Evolutionary conservation across 2,329 filamentous ascomycete species (phyloP), one percentile per base, ranked within the genome.

Genomic region (Colletotrichum shisoi): DNA sequence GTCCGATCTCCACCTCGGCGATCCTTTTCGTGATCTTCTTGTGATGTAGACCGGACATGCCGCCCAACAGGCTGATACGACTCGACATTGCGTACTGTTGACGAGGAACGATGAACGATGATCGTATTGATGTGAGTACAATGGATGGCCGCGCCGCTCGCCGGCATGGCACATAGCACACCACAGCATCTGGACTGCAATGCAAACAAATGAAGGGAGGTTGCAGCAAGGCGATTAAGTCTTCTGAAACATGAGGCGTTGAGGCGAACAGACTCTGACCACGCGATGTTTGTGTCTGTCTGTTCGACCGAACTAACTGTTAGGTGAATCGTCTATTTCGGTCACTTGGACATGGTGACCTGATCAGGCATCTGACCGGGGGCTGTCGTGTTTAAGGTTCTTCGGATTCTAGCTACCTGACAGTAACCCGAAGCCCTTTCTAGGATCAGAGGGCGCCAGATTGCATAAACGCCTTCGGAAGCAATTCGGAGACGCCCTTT

Each of bases 181-280:
- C 39, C 21, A 56, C 49, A 61, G 39, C 44, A 58, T 53, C 46
- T 57, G 57, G 37, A 39, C 39, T 62, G 42, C 45, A 40, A 64
- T 57, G 48, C 56, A 60, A 60, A 65, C 31, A 67, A 57, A 68
- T 58, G 66, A 68, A 62, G 57, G 63, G 57, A 67, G 57, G 40
- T 40, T 57, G 63, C 63, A 68, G 57, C 45, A 44, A 62, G 62
- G 66, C 62, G 63, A 53, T 68, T 62, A 57, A 52, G 44, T 67
- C 40, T 57, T 67, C 57, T 68, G 66, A 67, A 68, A 68, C 66
- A 67, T 57, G 63, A 57, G 66, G 66, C 66, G 63, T 58, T 62
- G 34, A 67, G 63, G 66, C 66, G 66, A 62, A 67, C 62, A 68
- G 66, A 65, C 66, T 40, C 57, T 57, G 49, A 63, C 62, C 49